Conservation (phyloP, 129 eudicot genomes). For the Flaveria robusta region DNA sequence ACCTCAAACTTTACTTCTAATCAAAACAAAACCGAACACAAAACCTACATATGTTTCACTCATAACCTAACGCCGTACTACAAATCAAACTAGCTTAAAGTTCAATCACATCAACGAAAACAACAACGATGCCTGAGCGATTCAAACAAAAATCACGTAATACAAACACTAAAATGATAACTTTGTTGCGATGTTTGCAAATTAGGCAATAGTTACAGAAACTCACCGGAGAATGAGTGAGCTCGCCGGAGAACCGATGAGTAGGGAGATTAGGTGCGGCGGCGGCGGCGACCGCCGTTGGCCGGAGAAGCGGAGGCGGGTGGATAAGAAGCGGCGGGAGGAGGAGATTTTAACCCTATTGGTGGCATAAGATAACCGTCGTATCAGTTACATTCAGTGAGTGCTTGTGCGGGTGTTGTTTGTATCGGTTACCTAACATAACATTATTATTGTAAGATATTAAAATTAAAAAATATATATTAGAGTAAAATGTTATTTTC, state of each 20-base stretch:
- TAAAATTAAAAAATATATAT: too few relatives aligned
- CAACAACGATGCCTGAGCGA: constrained; percentile 18
- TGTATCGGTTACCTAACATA: neutral
- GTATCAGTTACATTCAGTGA: neutral
- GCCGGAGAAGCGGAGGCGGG: neutral
- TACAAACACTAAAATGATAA: neutral
- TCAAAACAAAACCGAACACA: neutral
- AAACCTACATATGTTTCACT: neutral
- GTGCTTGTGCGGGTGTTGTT: neutral
- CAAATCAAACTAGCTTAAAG: neutral
- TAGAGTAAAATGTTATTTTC: too few relatives aligned
- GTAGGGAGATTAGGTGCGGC: neutral
- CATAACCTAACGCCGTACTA: neutral
- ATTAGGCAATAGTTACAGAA: constrained; percentile 26
- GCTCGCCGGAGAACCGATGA: neutral
- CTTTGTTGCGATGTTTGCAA: constrained; percentile 11
- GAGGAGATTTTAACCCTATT: constrained; percentile 27
- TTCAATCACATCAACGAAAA: neutral
- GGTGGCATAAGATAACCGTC: neutral
- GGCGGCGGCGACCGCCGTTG: constrained; percentile 11
- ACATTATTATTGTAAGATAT: too few relatives aligned
- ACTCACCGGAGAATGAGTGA: constrained; percentile 27
- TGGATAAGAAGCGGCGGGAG: constrained; percentile 27
- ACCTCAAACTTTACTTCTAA: constrained; percentile 1
- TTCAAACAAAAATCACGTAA: constrained; percentile 17